Evolutionary conservation across 306 rosid genomes (phyloP).

Genomic region (Lagenaria siceraria): DNA sequence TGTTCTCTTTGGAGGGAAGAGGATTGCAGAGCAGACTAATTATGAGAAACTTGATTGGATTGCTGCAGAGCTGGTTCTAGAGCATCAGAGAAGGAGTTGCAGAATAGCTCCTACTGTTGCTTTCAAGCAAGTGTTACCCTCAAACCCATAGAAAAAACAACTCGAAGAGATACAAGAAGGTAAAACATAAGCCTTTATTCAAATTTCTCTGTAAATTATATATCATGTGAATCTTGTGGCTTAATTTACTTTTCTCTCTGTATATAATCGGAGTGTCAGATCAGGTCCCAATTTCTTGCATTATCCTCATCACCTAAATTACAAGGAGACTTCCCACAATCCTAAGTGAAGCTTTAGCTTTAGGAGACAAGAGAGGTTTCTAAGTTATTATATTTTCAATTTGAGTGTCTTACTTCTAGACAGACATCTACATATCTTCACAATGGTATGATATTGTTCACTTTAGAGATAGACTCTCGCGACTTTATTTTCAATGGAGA

Average conservation of each 20-base stretch:
- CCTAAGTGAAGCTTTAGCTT: not conserved
- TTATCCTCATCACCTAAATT: not conserved
- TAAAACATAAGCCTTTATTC: not conserved
- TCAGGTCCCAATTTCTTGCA: not conserved
- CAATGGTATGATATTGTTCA: too few species aligned
- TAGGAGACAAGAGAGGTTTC: not conserved
- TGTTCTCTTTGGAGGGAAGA: slow-evolving; percentile 85
- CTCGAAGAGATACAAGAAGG: slow-evolving; percentile 9
- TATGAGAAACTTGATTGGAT: slow-evolving; percentile 93
- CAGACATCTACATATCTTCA: too few species aligned
- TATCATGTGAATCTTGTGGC: not conserved
- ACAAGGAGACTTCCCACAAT: not conserved
- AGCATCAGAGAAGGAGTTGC: slow-evolving; percentile 99
- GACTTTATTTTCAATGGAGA: too few species aligned
- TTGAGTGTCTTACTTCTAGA: not conserved
- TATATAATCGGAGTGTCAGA: not conserved
- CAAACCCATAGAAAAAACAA: slow-evolving; percentile 23
- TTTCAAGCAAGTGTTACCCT: slow-evolving; percentile 82
- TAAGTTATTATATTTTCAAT: not conserved
- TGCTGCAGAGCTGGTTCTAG: slow-evolving; percentile 86
- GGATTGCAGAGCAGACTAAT: slow-evolving; percentile 69
- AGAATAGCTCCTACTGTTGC: slow-evolving; percentile 99
- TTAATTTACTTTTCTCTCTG: not conserved
- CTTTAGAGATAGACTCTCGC: too few species aligned
- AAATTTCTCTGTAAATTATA: slow-evolving; percentile 1